Evolutionary conservation across 495 filamentous ascomycete genomes (phyloP), one percentile per base, ranked within the genome.

Genomic region (Extremus antarcticus): DNA sequence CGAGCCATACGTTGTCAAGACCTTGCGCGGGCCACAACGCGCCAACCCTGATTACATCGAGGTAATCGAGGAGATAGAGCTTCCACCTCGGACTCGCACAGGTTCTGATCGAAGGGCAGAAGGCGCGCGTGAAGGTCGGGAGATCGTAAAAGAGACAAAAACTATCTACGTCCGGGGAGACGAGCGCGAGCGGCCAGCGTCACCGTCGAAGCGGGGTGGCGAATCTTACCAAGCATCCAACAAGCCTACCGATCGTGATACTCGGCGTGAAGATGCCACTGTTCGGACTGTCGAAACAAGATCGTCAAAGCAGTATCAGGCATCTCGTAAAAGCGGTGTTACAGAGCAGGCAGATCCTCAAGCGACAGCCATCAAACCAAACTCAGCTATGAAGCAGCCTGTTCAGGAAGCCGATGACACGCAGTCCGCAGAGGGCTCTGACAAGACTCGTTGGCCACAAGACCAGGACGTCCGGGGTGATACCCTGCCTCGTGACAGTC

Each of bases 391-490:
- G 20, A 48, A 48, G 23, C 46, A 15, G 46, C 20, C 20, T 10
- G 17, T 9, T 48, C 10, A 25, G 19, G n/a, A 7, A 3, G 16
- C n/a, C 7, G 8, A 7, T 3, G n/a, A 17, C 46, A 21, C 15
- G 7, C 47, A 50, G 2, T 2, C 22, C 17, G 35, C 22, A 15
- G 23, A 29, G 47, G 10, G 15, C 9, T 50, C 47, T 2, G 47
- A 50, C 21, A 50, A 50, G 50, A 40, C 50, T 9, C 22, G 38
- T 9, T 52, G 50, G 50, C 50, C 50, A 35, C 29, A 41, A 35
- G 10, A 52, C 1, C 11, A 9, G 24, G 24, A 32, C 3, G 4
- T 1, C 24, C 24, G 47, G 24, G 25, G 35, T 2, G 4, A 7
- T 17, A 35, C 29, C 13, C 4, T 13, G 29, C 24, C 23, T 11